A percentile compares a stretch with the other conserved stretches of the same genome.
Evolutionary conservation across 2,329 filamentous ascomycete genomes (phyloP).

Genomic region (Alternaria infectoria): DNA sequence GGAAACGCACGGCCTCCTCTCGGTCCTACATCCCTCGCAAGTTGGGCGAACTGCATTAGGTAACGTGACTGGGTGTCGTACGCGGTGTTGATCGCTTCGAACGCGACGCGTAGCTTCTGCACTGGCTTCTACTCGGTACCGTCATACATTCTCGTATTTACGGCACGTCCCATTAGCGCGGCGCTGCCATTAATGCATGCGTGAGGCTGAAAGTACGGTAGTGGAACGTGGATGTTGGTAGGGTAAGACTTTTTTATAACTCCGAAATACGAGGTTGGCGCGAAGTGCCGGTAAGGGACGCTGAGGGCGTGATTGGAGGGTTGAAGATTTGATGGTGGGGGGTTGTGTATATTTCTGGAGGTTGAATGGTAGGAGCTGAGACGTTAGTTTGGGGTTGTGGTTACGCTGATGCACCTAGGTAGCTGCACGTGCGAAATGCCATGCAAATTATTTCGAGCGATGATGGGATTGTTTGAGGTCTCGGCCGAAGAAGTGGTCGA

Average conservation of each 20-base stretch:
- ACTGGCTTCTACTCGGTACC: not conserved
- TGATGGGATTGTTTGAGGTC: too few species aligned
- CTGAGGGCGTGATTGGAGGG: not conserved
- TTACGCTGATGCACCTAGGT: too few species aligned
- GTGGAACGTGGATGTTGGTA: not conserved
- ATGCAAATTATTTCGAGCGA: too few species aligned
- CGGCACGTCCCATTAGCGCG: conserved; percentile 2
- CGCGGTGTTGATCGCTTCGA: not conserved
- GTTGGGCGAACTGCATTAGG: not conserved
- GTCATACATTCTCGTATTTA: not conserved
- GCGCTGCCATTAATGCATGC: not conserved
- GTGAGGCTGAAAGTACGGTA: not conserved
- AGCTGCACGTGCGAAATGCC: too few species aligned
- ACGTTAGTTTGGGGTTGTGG: too few species aligned
- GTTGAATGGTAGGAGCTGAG: too few species aligned
- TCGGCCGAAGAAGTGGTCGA: too few species aligned
- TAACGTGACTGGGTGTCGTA: not conserved
- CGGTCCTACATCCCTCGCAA: not conserved
- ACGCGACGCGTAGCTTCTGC: not conserved
- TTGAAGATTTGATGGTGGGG: not conserved
- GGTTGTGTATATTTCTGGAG: too few species aligned
- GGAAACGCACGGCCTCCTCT: not conserved
- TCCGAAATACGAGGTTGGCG: not conserved
- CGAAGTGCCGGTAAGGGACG: too few species aligned
- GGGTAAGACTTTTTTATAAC: not conserved